Evolutionary conservation across 306 rosid species (phyloP).

Genomic region (Purshia tridentata): DNA sequence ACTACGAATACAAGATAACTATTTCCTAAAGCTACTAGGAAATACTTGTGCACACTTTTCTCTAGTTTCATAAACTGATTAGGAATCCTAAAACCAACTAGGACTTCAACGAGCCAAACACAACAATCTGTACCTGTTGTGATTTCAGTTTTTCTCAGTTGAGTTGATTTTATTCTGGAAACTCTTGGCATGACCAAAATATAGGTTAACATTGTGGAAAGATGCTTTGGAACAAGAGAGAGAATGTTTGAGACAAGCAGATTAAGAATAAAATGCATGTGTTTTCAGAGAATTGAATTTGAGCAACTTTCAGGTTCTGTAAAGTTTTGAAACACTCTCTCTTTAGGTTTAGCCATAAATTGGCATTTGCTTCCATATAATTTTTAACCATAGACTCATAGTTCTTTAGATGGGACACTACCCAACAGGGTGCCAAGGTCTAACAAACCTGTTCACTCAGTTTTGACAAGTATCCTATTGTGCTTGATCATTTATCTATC

Average conservation of each 20-base stretch:
- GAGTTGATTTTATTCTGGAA: neutral
- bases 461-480: neutral
- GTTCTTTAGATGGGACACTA: neutral
- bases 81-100: too few species aligned
- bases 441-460: neutral
- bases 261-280: neutral
- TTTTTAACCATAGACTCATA: neutral
- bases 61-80: too few species aligned
- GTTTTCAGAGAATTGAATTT: neutral
- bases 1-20: too few species aligned
- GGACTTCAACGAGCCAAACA: too few species aligned
- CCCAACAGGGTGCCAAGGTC: slow-evolving; percentile 1
- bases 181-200: neutral
- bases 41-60: too few species aligned
- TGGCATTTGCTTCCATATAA: neutral
- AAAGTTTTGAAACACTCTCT: neutral
- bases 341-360: neutral
- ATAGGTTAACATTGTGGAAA: neutral
- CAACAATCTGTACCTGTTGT: neutral
- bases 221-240: neutral
- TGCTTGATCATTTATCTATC: neutral
- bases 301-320: neutral
- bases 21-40: too few species aligned
- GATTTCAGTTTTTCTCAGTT: neutral
- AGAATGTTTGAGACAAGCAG: neutral